These are phyloP conservation scores for Phytophthora cryptogea DNA, from an alignment of 352 stramenopile genomes.

Conservation along the genomic window DNA sequence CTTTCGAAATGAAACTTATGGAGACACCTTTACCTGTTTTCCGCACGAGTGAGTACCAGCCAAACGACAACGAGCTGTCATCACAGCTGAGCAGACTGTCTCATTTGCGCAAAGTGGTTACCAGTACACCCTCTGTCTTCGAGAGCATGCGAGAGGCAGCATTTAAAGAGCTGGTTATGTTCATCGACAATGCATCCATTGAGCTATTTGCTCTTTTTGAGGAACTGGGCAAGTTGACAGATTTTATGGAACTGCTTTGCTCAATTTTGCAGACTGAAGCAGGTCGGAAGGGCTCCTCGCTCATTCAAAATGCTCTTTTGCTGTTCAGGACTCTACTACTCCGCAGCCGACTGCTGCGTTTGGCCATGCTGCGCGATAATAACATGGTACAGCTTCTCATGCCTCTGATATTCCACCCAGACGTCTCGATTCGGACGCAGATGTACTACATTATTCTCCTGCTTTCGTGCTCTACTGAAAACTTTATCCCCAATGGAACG, in stretches of 20 bases:
- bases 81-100: slow-evolving; percentile 36
- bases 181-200: slow-evolving; percentile 27
- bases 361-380: slow-evolving; percentile 30
- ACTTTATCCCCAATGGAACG: slow-evolving; percentile 27
- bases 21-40: slow-evolving; percentile 34
- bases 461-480: slow-evolving; percentile 57
- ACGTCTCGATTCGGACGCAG: slow-evolving; percentile 43
- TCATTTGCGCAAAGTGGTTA: slow-evolving; percentile 38
- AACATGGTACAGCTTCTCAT: slow-evolving; percentile 30
- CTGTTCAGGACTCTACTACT: slow-evolving; percentile 51
- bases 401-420: slow-evolving; percentile 49
- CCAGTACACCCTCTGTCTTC: slow-evolving; percentile 21
- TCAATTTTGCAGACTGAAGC: slow-evolving; percentile 12
- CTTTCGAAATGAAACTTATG: slow-evolving; percentile 32
- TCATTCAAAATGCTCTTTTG: slow-evolving; percentile 32
- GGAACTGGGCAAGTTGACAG: slow-evolving; percentile 44
- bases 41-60: slow-evolving; percentile 19
- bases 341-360: slow-evolving; percentile 42
- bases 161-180: slow-evolving; percentile 37
- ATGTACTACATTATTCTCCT: slow-evolving; percentile 69
- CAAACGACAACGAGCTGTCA: slow-evolving; percentile 37
- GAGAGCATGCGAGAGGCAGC: slow-evolving; percentile 34
- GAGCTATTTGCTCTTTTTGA: slow-evolving; percentile 42
- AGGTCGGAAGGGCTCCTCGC: slow-evolving; percentile 11
- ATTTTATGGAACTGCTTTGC: slow-evolving; percentile 24